Evolutionary conservation across 1,284 basidiomycete genomes (phyloP), one percentile per base, ranked within the genome.

Genomic region (Ganoderma boninense): DNA sequence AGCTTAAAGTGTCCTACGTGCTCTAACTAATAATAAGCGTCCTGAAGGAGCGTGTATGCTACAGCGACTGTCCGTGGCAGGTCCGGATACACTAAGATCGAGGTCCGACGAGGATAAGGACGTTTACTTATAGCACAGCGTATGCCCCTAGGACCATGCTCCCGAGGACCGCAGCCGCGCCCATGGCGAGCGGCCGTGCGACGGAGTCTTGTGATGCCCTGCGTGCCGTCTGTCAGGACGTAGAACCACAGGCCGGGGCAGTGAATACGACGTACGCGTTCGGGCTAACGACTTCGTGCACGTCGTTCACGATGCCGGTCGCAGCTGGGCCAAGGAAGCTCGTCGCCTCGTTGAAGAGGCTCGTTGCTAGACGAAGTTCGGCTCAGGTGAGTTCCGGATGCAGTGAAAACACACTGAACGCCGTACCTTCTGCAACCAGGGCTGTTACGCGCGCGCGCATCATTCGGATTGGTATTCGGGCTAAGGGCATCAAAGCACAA

Each of bases 41-140:
- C 56, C 52, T 26, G 11, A 60, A 60, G 14, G 40, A 61, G 59
- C 59, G 59, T 61, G 29, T 59, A 59, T 59, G 57, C 29, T 59
- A 59, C 57, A 59, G 20, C 32, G 16, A 35, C 10, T 23, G 59
- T 61, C 59, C 59, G 10, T 42, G 38, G 32, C 20, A n/a, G 20
- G 42, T 38, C 38, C 18, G 40, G n/a, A 40, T 40, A 40, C 18
- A 61, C 14, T 16, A 11, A 43, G n/a, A 3, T 18, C 18, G 29
- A 14, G 26, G 54, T 26, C 49, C 49, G 20, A 43, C 46, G 46
- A 1, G 46, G n/a, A 49, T 10, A 49, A 10, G 38, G 3, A 49
- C 8, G 59, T 5, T n/a, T n/a, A n/a, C n/a, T n/a, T 61, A 61
- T 61, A 61, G n/a, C 1, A 61, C 59, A 42, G 35, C 59, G 59